phyloP scores from a whole-genome alignment of 2,329 filamentous ascomycete genomes.

The Dothiorella sarmentorum region DNA sequence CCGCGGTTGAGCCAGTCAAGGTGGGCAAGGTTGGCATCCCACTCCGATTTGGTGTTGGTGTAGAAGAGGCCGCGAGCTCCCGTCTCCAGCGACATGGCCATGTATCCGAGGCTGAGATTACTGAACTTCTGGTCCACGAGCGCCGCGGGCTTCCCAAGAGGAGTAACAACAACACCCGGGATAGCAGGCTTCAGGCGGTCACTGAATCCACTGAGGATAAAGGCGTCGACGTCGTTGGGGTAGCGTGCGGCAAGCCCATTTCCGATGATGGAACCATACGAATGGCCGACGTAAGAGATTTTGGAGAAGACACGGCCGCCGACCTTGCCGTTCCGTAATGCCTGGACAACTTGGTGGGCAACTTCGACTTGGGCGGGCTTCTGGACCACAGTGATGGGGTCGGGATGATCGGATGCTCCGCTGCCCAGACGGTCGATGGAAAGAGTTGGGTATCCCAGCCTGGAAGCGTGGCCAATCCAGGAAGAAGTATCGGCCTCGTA shows the following conservation, averaged over 20 bases:
- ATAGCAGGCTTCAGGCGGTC: not conserved
- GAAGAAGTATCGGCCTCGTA: constrained; percentile 26
- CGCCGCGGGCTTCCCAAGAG: not conserved
- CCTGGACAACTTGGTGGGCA: constrained; percentile 31
- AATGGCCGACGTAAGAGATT: constrained; percentile 42
- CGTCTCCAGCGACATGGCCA: not conserved
- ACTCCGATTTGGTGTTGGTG: not conserved
- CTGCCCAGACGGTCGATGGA: constrained; percentile 43
- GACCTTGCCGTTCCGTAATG: constrained; percentile 30
- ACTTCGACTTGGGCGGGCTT: constrained; percentile 37
- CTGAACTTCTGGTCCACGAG: constrained; percentile 4
- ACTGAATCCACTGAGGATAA: constrained; percentile 36
- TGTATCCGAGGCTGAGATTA: not conserved
- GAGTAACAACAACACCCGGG: not conserved
- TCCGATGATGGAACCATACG: constrained; percentile 36
- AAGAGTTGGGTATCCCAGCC: constrained; percentile 39
- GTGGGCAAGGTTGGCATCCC: not conserved
- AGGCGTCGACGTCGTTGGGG: constrained; percentile 34
- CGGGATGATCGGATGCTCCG: constrained; percentile 37
- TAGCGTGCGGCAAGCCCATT: constrained; percentile 32
- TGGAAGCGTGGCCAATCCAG: constrained; percentile 41
- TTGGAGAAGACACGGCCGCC: constrained; percentile 30
- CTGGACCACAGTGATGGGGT: constrained; percentile 39
- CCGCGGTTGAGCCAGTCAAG: not conserved
- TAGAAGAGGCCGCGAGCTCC: not conserved